phyloP scores from a whole-genome alignment of 140 eudicot species.

The Ambrosia hybrid region DNA sequence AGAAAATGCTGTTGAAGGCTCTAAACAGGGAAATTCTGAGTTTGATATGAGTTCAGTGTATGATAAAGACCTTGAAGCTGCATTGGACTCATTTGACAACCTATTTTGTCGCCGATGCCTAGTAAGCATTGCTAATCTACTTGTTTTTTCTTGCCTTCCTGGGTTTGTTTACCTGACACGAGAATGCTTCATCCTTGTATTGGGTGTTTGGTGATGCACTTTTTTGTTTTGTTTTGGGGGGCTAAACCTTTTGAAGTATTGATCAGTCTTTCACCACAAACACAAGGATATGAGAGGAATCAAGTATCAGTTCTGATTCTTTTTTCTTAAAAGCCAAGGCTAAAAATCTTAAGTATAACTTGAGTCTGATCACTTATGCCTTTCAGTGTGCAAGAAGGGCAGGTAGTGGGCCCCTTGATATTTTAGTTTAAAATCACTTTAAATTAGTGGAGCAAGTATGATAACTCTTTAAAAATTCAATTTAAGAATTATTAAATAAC shows the following conservation, averaged over 20 bases:
- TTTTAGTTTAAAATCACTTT: background rate
- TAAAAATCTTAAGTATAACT: background rate
- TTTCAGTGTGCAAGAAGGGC: conserved; percentile 6
- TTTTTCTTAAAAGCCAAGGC: background rate
- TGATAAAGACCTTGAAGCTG: conserved; percentile 93
- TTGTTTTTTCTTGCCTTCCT: background rate
- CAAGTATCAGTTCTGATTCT: background rate
- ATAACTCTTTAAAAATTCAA: background rate
- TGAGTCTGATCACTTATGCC: background rate
- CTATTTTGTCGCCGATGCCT: conserved; percentile 97
- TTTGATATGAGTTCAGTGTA: conserved; percentile 56
- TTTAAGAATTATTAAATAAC: background rate
- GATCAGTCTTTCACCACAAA: too few relatives aligned
- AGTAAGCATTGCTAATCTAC: conserved; percentile 46
- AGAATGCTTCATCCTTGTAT: too few relatives aligned
- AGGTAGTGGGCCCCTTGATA: background rate
- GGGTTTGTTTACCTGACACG: too few relatives aligned
- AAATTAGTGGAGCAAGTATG: conserved; percentile 14
- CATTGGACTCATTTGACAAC: conserved; percentile 95
- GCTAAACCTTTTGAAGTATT: too few relatives aligned
- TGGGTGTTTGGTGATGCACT: too few relatives aligned
- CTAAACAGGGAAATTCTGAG: conserved; percentile 43
- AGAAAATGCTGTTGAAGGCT: conserved; percentile 40
- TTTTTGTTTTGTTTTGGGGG: too few relatives aligned
- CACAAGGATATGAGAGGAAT: too few relatives aligned